These are phyloP conservation scores for Colletotrichum gloeosporioides DNA, from an alignment of 2,329 filamentous ascomycete species.

Conservation along the genomic window DNA sequence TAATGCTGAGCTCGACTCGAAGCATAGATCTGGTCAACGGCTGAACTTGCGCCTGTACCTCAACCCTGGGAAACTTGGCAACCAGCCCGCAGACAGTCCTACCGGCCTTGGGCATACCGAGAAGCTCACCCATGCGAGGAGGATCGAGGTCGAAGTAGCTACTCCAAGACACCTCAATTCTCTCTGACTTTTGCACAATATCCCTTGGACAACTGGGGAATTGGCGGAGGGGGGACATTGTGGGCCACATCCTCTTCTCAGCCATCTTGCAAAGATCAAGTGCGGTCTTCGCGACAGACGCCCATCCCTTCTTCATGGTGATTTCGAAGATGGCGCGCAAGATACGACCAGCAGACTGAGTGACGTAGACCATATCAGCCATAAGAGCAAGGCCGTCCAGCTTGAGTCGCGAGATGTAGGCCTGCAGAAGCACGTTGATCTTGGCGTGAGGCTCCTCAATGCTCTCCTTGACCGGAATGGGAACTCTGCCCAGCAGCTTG, in stretches of 20 bases:
- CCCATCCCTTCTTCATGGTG: slow-evolving; percentile 95
- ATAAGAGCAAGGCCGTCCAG: slow-evolving; percentile 93
- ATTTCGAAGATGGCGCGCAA: slow-evolving; percentile 96
- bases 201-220: slow-evolving; percentile 84
- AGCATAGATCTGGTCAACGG: slow-evolving; percentile 95
- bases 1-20: slow-evolving; percentile 86
- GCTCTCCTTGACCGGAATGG: slow-evolving; percentile 95
- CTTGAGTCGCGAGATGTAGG: slow-evolving; percentile 93
- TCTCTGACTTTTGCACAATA: slow-evolving; percentile 89
- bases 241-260: slow-evolving; percentile 99
- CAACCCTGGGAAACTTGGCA: slow-evolving; percentile 89
- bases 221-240: slow-evolving; percentile 94
- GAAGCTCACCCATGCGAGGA: slow-evolving; percentile 92
- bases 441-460: slow-evolving; percentile 97
- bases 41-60: slow-evolving; percentile 92
- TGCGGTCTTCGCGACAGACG: slow-evolving; percentile 88
- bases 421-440: slow-evolving; percentile 96
- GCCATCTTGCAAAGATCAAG: slow-evolving; percentile 98
- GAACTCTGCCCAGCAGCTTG: slow-evolving; percentile 87
- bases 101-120: slow-evolving; percentile 89
- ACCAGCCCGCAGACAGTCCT: slow-evolving; percentile 85
- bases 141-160: slow-evolving; percentile 97
- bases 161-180: slow-evolving; percentile 91
- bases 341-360: slow-evolving; percentile 96
- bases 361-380: slow-evolving; percentile 99